phyloP scores from a whole-genome alignment of 495 filamentous ascomycete species.

The Aspergillus leporis region DNA sequence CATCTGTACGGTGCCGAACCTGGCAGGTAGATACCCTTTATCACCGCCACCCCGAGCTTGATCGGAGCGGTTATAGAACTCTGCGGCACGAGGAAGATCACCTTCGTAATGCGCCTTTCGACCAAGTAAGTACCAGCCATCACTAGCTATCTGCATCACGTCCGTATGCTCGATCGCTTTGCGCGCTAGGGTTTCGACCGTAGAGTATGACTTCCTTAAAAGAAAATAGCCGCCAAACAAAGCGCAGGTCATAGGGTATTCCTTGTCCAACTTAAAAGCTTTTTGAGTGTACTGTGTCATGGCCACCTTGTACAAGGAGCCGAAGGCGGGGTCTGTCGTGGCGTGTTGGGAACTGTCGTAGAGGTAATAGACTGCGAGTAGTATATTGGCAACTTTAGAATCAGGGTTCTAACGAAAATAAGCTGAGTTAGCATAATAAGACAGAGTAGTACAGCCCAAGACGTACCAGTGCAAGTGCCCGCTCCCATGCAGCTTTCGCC shows the following conservation, averaged over 20 bases:
- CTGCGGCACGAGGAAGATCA: slow-evolving; percentile 66
- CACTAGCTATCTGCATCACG: slow-evolving; percentile 91
- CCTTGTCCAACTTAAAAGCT: slow-evolving; percentile 93
- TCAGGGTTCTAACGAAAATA: slow-evolving; percentile 62
- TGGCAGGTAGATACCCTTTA: slow-evolving; percentile 85
- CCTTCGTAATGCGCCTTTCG: slow-evolving; percentile 79
- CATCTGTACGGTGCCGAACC: slow-evolving; percentile 88
- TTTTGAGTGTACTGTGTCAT: slow-evolving; percentile 93
- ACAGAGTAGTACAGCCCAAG: neutral
- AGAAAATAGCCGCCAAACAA: slow-evolving; percentile 89
- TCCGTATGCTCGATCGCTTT: slow-evolving; percentile 95
- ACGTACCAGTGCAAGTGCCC: slow-evolving; percentile 70
- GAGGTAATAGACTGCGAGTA: slow-evolving; percentile 86
- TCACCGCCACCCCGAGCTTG: slow-evolving; percentile 85
- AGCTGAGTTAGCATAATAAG: slow-evolving; percentile 3
- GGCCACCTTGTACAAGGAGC: slow-evolving; percentile 80
- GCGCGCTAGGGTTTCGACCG: slow-evolving; percentile 82
- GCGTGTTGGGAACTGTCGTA: slow-evolving; percentile 76
- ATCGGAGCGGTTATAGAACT: slow-evolving; percentile 86
- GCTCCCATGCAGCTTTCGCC: slow-evolving; percentile 85
- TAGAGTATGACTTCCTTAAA: slow-evolving; percentile 67
- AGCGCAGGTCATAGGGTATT: slow-evolving; percentile 84
- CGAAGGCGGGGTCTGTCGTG: slow-evolving; percentile 76
- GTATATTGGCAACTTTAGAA: slow-evolving; percentile 86
- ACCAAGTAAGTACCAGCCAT: slow-evolving; percentile 93